Evolutionary conservation across 2,329 filamentous ascomycete genomes (phyloP), one percentile per base, ranked within the genome.

Genomic region (Waltergamsia citrina): DNA sequence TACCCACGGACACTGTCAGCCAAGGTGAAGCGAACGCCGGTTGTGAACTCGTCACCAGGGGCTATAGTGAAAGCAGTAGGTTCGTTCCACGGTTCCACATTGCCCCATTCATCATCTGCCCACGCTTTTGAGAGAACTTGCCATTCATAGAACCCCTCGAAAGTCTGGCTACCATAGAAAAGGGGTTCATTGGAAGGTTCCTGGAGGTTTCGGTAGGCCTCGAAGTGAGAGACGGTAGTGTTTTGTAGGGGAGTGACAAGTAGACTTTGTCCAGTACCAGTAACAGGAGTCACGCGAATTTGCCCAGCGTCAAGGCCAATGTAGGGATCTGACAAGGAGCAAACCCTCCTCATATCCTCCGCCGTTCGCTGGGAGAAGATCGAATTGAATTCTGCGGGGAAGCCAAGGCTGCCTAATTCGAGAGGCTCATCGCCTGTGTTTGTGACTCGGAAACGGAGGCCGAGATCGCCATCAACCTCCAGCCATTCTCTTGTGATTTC

Each of bases 91-190:
- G 73, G 71, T 3, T 56, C 46, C 1, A 50, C 53, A 1, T 37
- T 45, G 1, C 54, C 58, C 74, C 73, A 78, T 43, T 78, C 71
- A 0, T 63, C 64, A 38, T 75, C 66, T 0, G 68, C 67, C 51
- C 63, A 77, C 0, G 71, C 71, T 36, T 63, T 59, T 10, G 60
- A 66, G 33, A 71, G 57, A 0, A 68, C 60, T 42, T 75, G 67
- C 71, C 71, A 78, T 41, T 75, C 71, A 38, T 78, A 78, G 39
- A 71, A 65, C 1, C 72, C 73, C 43, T 78, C 73, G 38, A 71
- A 78, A 0, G 64, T 69, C 41, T 77, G 72, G 29, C 63, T 68
- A 5, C 54, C 58, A 43, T 76, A 75, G 8, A 41, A 45, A 0
- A 60, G 59, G 8, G 46, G 52, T 1, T 56, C 52, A 18, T 58